Evolutionary conservation across 441 rosid species (phyloP), one percentile per base, ranked within the genome.

Genomic region (Erodium moschatum): DNA sequence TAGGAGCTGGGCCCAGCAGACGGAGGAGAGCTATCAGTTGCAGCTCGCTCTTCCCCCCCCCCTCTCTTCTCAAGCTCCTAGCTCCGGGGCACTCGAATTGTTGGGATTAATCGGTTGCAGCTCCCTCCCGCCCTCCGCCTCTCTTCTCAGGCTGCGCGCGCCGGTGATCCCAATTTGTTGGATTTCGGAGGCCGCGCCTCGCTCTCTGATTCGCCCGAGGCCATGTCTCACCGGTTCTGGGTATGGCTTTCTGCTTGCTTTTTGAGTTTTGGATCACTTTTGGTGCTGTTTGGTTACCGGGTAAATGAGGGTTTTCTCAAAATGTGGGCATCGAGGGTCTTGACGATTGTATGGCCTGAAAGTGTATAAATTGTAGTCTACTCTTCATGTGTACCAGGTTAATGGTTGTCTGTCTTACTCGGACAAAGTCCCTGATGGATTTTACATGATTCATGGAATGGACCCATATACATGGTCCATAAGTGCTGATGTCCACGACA

Each of bases 11-110:
- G 83, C 83, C 27, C 79, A 72, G 80, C 81, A 78, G 68, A 78
- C 80, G 33, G 79, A 82, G 68, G 85, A 80, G 82, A 82, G 83
- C 65, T 80, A 80, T 65, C 83, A 82, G 73, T 50, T 82, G 69
- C 85, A 82, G 69, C 70, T 78, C 56, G 81, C 85, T 10, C 63
- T 24, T 2, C 82, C 77, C 56, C 73, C 70, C 58, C 67, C 83
- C 63, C 72, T 82, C 42, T 78, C 85, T 12, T 74, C 80, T 1
- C 77, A 70, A 60, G 82, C 83, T 60, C n/a, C n/a, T n/a, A n/a
- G n/a, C n/a, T n/a, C n/a, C n/a, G n/a, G n/a, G n/a, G n/a, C n/a
- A n/a, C n/a, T n/a, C n/a, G n/a, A n/a, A n/a, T n/a, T n/a, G n/a
- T n/a, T n/a, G n/a, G n/a, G n/a, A n/a, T n/a, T n/a, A n/a, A 80